Evolutionary conservation across 768 basidiomycete genomes (phyloP).

Genomic region (Boletus vinaceobasis): DNA sequence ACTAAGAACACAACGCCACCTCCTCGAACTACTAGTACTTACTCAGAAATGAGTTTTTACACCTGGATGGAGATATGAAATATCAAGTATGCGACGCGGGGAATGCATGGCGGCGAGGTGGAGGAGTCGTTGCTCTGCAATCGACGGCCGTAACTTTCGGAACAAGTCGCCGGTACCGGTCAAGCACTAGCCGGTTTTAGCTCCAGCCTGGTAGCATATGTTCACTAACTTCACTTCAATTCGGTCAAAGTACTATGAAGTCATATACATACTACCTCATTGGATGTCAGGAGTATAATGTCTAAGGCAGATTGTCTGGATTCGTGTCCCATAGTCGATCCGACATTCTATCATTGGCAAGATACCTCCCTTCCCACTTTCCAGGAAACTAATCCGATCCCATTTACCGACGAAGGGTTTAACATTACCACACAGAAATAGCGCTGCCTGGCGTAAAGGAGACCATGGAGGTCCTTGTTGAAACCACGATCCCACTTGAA

Average conservation of each 20-base stretch:
- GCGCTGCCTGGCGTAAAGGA: neutral
- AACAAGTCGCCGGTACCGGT: too few relatives aligned
- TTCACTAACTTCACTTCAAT: too few relatives aligned
- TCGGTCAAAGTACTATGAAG: too few relatives aligned
- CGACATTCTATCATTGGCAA: neutral
- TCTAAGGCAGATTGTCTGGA: neutral
- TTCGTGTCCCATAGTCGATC: neutral
- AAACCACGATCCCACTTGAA: neutral
- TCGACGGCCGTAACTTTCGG: too few relatives aligned
- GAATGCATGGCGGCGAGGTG: neutral
- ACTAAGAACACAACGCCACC: too few relatives aligned
- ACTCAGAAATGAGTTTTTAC: too few relatives aligned
- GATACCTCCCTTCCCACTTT: neutral
- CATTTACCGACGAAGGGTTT: neutral
- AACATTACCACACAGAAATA: neutral
- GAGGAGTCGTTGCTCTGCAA: neutral
- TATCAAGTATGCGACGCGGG: too few relatives aligned
- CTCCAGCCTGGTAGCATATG: too few relatives aligned
- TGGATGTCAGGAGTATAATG: neutral
- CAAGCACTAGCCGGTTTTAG: too few relatives aligned
- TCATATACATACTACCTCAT: neutral
- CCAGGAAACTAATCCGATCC: neutral
- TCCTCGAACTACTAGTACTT: too few relatives aligned
- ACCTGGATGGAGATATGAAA: too few relatives aligned
- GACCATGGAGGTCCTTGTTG: neutral